A percentile compares a stretch with the other conserved stretches of the same genome.
These are phyloP conservation scores for Aspergillus mulundensis DNA, from an alignment of 495 filamentous ascomycete genomes.

Conservation along the genomic window DNA sequence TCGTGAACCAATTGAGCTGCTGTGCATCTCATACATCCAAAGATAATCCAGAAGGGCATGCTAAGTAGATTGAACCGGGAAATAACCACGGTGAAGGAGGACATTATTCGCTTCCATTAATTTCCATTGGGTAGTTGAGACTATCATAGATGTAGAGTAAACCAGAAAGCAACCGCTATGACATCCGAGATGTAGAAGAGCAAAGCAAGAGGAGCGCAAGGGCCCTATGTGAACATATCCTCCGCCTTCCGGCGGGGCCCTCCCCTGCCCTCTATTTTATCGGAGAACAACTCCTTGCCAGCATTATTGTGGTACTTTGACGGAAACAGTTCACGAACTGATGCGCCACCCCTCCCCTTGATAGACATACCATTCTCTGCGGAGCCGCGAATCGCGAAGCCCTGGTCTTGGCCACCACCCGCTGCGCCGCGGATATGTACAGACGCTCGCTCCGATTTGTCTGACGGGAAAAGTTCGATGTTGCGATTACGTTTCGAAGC, in stretches of 20 bases:
- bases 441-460: slow-evolving; percentile 33
- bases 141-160: not conserved
- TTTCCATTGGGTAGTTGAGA: not conserved
- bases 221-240: slow-evolving; percentile 46
- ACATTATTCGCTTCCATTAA: not conserved
- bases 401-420: slow-evolving; percentile 48
- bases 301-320: slow-evolving; percentile 58
- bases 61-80: too few relatives aligned
- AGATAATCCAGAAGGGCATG: not conserved
- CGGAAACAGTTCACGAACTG: slow-evolving; percentile 68
- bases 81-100: not conserved
- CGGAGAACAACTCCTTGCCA: slow-evolving; percentile 67
- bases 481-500: slow-evolving; percentile 27
- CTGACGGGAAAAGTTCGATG: slow-evolving; percentile 38
- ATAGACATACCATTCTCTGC: slow-evolving; percentile 39
- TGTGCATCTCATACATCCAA: not conserved
- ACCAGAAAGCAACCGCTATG: not conserved
- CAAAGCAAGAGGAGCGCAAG: not conserved
- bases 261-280: slow-evolving; percentile 48
- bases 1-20: not conserved
- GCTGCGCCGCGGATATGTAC: slow-evolving; percentile 59
- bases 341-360: slow-evolving; percentile 42
- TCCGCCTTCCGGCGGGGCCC: slow-evolving; percentile 46
- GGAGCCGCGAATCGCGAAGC: slow-evolving; percentile 63
- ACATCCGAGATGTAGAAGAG: not conserved